Percentiles rank a stretch among this genome's conserved stretches.
phyloP scores from a whole-genome alignment of 805 yeast genomes.

The Diddensiella caesifluorescens region DNA sequence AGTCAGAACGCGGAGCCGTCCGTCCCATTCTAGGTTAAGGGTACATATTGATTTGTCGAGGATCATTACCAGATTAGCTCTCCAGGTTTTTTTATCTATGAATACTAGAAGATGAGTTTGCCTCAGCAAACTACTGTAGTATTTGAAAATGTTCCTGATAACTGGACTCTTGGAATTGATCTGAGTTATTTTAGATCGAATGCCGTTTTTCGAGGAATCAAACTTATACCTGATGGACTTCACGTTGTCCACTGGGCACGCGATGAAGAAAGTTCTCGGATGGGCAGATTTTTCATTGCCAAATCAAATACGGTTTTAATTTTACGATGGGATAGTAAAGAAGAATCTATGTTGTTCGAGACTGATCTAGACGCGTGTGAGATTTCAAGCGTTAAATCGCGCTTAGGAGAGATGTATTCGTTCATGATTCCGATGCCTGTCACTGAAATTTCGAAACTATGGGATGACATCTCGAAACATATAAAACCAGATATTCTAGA shows the following conservation, averaged over 20 bases:
- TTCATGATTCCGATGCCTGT: slow-evolving; percentile 41
- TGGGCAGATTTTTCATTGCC: slow-evolving; percentile 36
- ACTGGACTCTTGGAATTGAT: slow-evolving; percentile 45
- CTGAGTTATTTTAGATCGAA: slow-evolving; percentile 43
- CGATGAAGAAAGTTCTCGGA: slow-evolving; percentile 34
- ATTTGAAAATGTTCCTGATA: slow-evolving; percentile 31
- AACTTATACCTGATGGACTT: slow-evolving; percentile 44
- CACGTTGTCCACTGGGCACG: slow-evolving; percentile 53
- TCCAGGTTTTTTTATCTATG: too few species aligned
- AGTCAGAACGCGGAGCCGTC: too few species aligned
- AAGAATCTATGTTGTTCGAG: slow-evolving; percentile 30
- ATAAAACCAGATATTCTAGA: slow-evolving; percentile 29
- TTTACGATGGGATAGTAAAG: slow-evolving; percentile 36
- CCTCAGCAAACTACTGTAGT: slow-evolving; percentile 26
- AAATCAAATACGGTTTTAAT: slow-evolving; percentile 33
- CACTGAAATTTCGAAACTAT: slow-evolving; percentile 26
- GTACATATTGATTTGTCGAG: too few species aligned
- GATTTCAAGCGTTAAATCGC: slow-evolving; percentile 26
- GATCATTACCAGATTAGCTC: too few species aligned
- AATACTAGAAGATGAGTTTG: slow-evolving; percentile 3
- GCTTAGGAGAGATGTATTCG: slow-evolving; percentile 33
- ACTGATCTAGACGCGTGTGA: slow-evolving; percentile 33
- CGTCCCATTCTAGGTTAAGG: too few species aligned
- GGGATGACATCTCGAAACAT: slow-evolving; percentile 26
- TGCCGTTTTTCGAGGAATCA: slow-evolving; percentile 44